phyloP scores from a whole-genome alignment of 2,329 filamentous ascomycete genomes.

The Dryadomyces sulphureus region DNA sequence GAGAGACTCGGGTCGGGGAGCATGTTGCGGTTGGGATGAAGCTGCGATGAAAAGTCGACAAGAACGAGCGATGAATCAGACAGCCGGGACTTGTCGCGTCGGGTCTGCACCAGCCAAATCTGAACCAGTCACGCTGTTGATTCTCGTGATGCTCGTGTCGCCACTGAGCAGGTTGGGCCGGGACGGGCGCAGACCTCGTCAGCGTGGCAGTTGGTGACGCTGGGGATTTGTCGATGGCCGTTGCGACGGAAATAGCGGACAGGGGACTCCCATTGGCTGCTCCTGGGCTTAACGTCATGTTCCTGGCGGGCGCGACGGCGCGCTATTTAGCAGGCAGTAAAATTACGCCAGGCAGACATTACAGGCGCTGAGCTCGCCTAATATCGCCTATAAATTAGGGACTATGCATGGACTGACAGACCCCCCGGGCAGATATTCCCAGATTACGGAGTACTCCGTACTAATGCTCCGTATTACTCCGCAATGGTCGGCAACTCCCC shows the following conservation, averaged over 20 bases:
- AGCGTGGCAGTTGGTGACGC: background rate
- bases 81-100: background rate
- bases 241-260: background rate
- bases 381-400: no score
- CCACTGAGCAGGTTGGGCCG: background rate
- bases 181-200: background rate
- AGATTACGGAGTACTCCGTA: no score
- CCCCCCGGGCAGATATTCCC: no score
- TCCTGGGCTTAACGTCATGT: background rate
- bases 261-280: background rate
- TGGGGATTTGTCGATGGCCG: background rate
- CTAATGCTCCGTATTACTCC: no score
- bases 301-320: background rate
- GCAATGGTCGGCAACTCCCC: no score
- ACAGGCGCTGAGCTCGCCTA: no score
- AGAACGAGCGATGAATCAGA: background rate
- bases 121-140: background rate
- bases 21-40: background rate
- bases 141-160: background rate
- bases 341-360: no score
- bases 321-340: no score
- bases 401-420: no score
- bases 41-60: background rate
- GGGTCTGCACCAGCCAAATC: background rate
- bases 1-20: conserved; percentile 24